phyloP scores from a whole-genome alignment of 306 rosid genomes.

The Cicer bijugum region DNA sequence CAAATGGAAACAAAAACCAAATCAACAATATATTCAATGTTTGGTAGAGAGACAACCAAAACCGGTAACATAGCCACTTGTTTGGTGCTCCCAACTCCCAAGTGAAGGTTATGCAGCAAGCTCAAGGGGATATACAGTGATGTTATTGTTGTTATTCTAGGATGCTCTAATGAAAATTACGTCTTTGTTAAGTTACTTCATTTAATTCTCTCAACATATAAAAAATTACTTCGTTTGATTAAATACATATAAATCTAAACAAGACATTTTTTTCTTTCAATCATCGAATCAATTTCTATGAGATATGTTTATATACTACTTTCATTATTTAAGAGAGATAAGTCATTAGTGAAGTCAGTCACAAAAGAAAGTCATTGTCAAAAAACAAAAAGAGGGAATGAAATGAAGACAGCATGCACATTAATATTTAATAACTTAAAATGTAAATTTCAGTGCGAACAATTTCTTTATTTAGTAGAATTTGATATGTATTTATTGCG shows the following conservation, averaged over 20 bases:
- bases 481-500: too few relatives aligned
- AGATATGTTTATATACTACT: neutral
- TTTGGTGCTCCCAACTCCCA: conserved; percentile 50
- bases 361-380: too few relatives aligned
- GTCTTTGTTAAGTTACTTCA: neutral
- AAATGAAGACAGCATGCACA: neutral
- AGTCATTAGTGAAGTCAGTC: too few relatives aligned
- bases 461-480: too few relatives aligned
- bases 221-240: too few relatives aligned
- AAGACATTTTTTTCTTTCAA: too few relatives aligned
- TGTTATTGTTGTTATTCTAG: conserved; percentile 1
- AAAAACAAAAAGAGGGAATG: neutral
- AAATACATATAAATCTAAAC: too few relatives aligned
- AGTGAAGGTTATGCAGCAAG: conserved; percentile 35
- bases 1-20: conserved; percentile 45
- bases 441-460: neutral
- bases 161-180: conserved; percentile 11
- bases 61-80: conserved; percentile 50
- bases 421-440: neutral
- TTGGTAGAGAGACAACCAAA: conserved; percentile 37
- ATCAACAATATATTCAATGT: conserved; percentile 29
- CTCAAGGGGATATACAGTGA: conserved; percentile 41
- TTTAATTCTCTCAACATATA: too few relatives aligned
- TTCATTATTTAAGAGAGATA: too few relatives aligned
- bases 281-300: neutral